Conservation (phyloP, 2,329 filamentous ascomycete genomes). For the Exutisphaerella laricina region DNA sequence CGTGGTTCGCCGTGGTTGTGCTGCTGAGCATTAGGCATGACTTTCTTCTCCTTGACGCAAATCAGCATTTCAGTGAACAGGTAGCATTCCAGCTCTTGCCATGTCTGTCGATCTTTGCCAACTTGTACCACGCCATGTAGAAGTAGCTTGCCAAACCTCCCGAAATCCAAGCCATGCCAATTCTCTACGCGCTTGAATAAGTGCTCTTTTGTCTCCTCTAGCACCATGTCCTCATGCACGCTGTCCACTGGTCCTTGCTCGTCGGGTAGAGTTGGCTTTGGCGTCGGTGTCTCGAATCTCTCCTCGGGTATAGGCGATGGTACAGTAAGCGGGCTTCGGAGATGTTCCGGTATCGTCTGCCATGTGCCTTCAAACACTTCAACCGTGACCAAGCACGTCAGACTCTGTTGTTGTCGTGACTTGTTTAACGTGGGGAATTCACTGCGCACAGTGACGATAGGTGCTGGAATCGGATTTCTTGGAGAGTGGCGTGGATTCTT, state of each 20-base stretch:
- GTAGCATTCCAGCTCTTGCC: conserved; percentile 97
- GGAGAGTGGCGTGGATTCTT: conserved; percentile 63
- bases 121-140: conserved; percentile 86
- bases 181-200: conserved; percentile 88
- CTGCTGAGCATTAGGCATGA: conserved; percentile 45
- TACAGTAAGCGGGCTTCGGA: conserved; percentile 51
- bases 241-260: conserved; percentile 36
- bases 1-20: conserved; percentile 59
- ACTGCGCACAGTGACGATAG: conserved; percentile 88
- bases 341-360: conserved; percentile 76
- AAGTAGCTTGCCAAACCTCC: conserved; percentile 84
- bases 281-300: conserved; percentile 50
- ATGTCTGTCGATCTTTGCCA: conserved; percentile 91
- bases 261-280: conserved; percentile 25
- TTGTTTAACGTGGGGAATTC: conserved; percentile 93
- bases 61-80: conserved; percentile 99
- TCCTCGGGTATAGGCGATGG: conserved; percentile 45
- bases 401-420: conserved; percentile 86
- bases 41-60: conserved; percentile 96
- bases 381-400: conserved; percentile 90
- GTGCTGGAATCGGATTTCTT: conserved; percentile 83
- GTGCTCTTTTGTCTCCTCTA: conserved; percentile 82
- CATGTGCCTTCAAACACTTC: conserved; percentile 92
- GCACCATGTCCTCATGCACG: conserved; percentile 60
- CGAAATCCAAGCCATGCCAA: conserved; percentile 94